These are phyloP conservation scores for Penicillium sp. DNA, from an alignment of 2,329 filamentous ascomycete species.

Conservation along the genomic window DNA sequence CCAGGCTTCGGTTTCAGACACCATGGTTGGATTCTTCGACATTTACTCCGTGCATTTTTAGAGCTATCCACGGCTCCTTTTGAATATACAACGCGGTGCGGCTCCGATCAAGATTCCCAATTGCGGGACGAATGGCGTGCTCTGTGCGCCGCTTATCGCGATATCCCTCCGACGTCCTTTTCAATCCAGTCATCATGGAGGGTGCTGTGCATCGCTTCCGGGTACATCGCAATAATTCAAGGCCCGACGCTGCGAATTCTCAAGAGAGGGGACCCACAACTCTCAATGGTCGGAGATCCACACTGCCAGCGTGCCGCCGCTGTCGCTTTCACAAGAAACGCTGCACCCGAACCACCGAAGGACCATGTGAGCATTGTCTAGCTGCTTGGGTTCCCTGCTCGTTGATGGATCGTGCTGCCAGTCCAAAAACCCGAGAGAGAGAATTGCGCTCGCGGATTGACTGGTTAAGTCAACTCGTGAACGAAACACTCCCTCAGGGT, in stretches of 20 bases:
- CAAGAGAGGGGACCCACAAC: background rate
- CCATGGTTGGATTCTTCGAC: background rate
- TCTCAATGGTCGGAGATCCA: background rate
- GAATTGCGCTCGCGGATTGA: slow-evolving; percentile 42
- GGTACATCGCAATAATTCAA: slow-evolving; percentile 2
- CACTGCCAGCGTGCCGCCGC: slow-evolving; percentile 42
- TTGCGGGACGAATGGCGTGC: slow-evolving; percentile 4
- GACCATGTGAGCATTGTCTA: slow-evolving; percentile 42
- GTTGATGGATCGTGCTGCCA: slow-evolving; percentile 32
- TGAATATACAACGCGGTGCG: slow-evolving; percentile 5
- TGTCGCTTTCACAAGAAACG: slow-evolving; percentile 52
- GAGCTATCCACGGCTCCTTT: slow-evolving; percentile 30
- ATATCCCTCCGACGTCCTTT: background rate
- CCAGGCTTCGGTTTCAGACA: slow-evolving; percentile 35
- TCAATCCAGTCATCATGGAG: slow-evolving; percentile 7
- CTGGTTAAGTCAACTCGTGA: slow-evolving; percentile 45
- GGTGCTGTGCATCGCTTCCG: slow-evolving; percentile 14
- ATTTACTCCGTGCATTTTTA: too few species aligned
- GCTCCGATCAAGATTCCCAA: background rate
- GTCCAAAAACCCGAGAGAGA: slow-evolving; percentile 38
- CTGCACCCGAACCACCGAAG: slow-evolving; percentile 44
- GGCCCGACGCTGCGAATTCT: background rate
- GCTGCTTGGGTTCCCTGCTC: slow-evolving; percentile 45
- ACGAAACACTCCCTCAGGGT: slow-evolving; percentile 33
- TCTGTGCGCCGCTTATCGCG: background rate